Evolutionary conservation across 1,284 basidiomycete species (phyloP).

Genomic region (Cryptococcus hybrid): DNA sequence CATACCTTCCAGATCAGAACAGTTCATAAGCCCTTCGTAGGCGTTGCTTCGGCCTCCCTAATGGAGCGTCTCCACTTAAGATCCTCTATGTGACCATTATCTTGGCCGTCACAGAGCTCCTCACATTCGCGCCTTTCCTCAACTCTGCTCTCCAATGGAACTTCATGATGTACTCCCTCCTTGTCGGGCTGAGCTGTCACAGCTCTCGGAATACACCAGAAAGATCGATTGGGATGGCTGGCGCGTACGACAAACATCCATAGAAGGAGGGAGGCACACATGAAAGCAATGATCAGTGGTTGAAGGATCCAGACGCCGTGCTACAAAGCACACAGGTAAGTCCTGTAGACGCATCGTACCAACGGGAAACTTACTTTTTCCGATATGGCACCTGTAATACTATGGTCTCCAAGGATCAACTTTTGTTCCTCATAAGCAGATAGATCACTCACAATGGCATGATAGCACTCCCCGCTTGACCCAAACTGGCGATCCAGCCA

Average conservation of each 20-base stretch:
- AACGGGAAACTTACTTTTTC: slow-evolving; percentile 5
- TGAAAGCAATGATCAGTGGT: slow-evolving; percentile 38
- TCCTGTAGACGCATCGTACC: too few relatives aligned
- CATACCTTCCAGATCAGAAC: too few relatives aligned
- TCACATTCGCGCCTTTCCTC: too few relatives aligned
- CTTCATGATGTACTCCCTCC: background rate
- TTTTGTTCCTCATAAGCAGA: background rate
- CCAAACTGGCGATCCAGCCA: slow-evolving; percentile 61
- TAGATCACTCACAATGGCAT: slow-evolving; percentile 56
- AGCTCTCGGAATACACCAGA: background rate
- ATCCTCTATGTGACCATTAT: too few relatives aligned
- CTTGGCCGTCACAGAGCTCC: too few relatives aligned
- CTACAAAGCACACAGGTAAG: background rate
- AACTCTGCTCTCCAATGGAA: too few relatives aligned
- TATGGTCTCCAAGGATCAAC: background rate
- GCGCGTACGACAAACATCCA: slow-evolving; percentile 28
- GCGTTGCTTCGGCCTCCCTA: too few relatives aligned
- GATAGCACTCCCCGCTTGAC: slow-evolving; percentile 64
- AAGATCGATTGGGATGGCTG: background rate
- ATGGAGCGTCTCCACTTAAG: too few relatives aligned
- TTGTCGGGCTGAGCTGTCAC: background rate
- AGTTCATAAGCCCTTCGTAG: too few relatives aligned
- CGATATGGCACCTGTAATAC: slow-evolving; percentile 39
- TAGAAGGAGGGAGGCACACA: slow-evolving; percentile 25
- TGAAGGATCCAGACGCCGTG: slow-evolving; percentile 46